phyloP scores from a whole-genome alignment of 805 yeast genomes.

The Nakazawaea molendinolei region DNA sequence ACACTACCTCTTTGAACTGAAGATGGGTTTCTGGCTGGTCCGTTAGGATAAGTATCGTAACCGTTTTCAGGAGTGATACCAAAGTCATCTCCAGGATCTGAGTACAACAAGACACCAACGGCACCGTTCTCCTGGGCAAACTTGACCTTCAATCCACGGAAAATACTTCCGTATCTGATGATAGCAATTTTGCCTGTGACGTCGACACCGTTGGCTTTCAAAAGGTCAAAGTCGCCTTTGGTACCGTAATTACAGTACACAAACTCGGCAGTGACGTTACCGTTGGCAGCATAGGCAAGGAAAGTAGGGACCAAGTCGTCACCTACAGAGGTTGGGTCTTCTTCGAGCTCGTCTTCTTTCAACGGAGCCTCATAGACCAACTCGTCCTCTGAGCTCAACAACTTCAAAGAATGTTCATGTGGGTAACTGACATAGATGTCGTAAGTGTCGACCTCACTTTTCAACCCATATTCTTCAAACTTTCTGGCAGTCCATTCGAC shows the following conservation, averaged over 20 bases:
- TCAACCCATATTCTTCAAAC: slow-evolving; percentile 55
- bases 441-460: slow-evolving; percentile 45
- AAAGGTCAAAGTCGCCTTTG: slow-evolving; percentile 45
- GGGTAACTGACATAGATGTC: slow-evolving; percentile 65
- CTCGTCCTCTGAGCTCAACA: slow-evolving; percentile 26
- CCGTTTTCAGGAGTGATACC: slow-evolving; percentile 48
- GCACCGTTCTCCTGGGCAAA: slow-evolving; percentile 72
- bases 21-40: slow-evolving; percentile 73
- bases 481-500: slow-evolving; percentile 55
- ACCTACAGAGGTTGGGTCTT: slow-evolving; percentile 42
- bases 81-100: slow-evolving; percentile 66
- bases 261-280: slow-evolving; percentile 62
- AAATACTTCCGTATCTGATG: slow-evolving; percentile 58
- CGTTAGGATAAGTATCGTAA: slow-evolving; percentile 60
- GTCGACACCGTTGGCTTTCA: slow-evolving; percentile 40
- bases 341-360: slow-evolving; percentile 38
- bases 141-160: slow-evolving; percentile 70
- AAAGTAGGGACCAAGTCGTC: slow-evolving; percentile 59
- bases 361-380: slow-evolving; percentile 47
- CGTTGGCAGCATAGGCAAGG: slow-evolving; percentile 71
- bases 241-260: slow-evolving; percentile 70
- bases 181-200: slow-evolving; percentile 56
- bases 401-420: slow-evolving; percentile 39
- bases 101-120: slow-evolving; percentile 55
- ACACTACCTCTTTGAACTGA: slow-evolving; percentile 75